These are phyloP conservation scores for Eucalyptus urophylla DNA, from an alignment of 345 rosid genomes.

Conservation along the genomic window DNA sequence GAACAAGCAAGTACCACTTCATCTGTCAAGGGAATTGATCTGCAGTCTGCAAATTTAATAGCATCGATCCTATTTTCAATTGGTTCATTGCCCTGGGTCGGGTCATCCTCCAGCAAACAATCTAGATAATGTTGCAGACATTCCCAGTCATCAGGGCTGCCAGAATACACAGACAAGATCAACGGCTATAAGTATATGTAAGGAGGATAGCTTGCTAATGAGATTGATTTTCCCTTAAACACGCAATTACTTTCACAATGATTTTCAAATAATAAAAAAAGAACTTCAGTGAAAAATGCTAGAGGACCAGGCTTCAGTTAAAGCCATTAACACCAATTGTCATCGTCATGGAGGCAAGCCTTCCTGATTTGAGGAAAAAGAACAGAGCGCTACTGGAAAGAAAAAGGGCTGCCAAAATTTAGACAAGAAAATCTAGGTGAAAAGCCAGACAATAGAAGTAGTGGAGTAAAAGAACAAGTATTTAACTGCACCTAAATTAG, in stretches of 20 bases:
- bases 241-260: background rate
- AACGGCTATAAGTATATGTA: background rate
- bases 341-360: background rate
- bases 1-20: constrained; percentile 45
- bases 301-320: background rate
- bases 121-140: constrained; percentile 83
- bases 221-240: background rate
- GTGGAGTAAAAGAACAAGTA: background rate
- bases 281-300: background rate
- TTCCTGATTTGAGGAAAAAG: background rate
- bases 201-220: background rate
- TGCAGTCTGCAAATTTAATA: constrained; percentile 34
- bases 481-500: background rate
- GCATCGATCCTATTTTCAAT: constrained; percentile 30
- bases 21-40: constrained; percentile 51
- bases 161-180: constrained; percentile 16
- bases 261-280: background rate
- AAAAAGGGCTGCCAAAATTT: background rate
- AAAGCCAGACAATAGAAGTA: background rate
- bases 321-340: background rate
- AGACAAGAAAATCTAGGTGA: background rate
- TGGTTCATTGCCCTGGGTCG: constrained; percentile 39
- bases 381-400: background rate
- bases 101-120: constrained; percentile 85
- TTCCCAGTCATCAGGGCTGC: constrained; percentile 99